Evolutionary conservation across 805 yeast genomes (phyloP), one percentile per base, ranked within the genome.

Genomic region (Barnettozyma pratensis): DNA sequence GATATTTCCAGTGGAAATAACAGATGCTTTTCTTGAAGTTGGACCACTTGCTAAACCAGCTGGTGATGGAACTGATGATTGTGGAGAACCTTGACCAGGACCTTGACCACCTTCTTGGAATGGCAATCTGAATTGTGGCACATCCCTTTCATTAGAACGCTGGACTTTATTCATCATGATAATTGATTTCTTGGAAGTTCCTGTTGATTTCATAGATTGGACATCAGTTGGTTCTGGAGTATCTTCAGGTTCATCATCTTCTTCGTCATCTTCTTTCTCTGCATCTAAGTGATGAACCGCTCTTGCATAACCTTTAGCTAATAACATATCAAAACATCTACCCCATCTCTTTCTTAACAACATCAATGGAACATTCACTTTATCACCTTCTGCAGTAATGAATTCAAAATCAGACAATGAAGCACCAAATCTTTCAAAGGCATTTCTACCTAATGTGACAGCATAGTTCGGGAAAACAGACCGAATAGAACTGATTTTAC

Each of bases 321-420:
- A 62, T 14, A 85, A 53, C 54, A 73, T 73, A 53, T 83, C 82
- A 59, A 87, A 87, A 52, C 77, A 82, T 34, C 78, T 64, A 0
- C 94, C 94, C 95, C 95, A 87, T 59, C 94, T 71, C 55, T 81
- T 84, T 54, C 86, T 72, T 46, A 87, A 69, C 4, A 86, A 67
- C 53, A 70, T 73, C 42, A 80, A 51, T 0, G 91, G 84, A 4
- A 83, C 79, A 0, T 83, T 80, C 12, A 84, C 71, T n/a, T 81
- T 66, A 41, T 79, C 83, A 7, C 91, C 92, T 57, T 80, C 87
- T n/a, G 78, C 71, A 1, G 87, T 76, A 8, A 85, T 74, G 43
- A 87, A 69, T 59, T 85, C 90, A 60, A 87, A 81, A 65, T 87
- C 94, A 0, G 89, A 75, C 6, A 85, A 65, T 7, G 81, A 69